Evolutionary conservation across 257 asterid genomes (phyloP).

Genomic region (Henckelia pumila): DNA sequence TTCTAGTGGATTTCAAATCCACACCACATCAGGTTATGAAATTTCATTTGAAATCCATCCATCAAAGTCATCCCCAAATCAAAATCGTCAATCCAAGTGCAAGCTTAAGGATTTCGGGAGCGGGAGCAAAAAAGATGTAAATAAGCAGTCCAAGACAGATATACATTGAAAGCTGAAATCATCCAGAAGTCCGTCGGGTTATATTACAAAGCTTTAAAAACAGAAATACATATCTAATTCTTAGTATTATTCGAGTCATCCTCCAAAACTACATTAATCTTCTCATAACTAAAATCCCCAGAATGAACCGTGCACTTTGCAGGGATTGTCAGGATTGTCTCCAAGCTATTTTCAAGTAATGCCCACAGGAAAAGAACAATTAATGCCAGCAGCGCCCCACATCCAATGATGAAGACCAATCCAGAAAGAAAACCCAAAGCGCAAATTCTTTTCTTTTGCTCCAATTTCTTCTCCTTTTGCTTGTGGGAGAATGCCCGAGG

Average conservation of each 20-base stretch:
- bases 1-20: no score
- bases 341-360: conserved; percentile 37
- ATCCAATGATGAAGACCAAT: conserved; percentile 56
- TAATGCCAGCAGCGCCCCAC: conserved; percentile 52
- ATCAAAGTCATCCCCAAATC: no score
- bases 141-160: conserved; percentile 13
- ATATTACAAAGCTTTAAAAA: conserved; percentile 33
- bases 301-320: conserved; percentile 39
- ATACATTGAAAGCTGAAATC: conserved; percentile 25
- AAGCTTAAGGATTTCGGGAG: background rate
- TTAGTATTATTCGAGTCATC: conserved; percentile 39
- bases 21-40: no score
- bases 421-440: conserved; percentile 53
- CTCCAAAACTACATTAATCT: conserved; percentile 51
- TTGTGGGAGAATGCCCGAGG: conserved; percentile 37
- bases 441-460: conserved; percentile 41
- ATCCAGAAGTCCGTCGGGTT: conserved; percentile 27
- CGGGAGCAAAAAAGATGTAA: no score
- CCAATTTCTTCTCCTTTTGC: conserved; percentile 31
- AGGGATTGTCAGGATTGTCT: conserved; percentile 48
- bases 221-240: conserved; percentile 41
- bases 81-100: no score
- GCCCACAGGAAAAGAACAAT: conserved; percentile 53
- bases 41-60: no score
- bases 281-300: conserved; percentile 67